A percentile compares a stretch with the other conserved stretches of the same genome.
phyloP scores from a whole-genome alignment of 2,329 filamentous ascomycete genomes.

The Anthostomella pinea region DNA sequence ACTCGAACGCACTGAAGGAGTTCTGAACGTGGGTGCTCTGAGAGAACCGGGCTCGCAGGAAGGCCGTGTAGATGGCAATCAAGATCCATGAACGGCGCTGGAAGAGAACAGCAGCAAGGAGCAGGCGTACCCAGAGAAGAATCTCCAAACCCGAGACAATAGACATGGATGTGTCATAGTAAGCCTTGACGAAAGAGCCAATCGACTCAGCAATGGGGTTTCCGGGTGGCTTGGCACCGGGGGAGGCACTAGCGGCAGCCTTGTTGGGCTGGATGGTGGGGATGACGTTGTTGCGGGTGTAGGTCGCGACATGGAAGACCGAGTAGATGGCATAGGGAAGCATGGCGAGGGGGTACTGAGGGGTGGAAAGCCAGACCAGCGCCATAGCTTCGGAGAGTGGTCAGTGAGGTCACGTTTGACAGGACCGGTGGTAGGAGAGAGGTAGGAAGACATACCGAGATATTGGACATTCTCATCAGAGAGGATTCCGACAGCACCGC shows the following conservation, averaged over 20 bases:
- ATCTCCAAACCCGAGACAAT: slow-evolving; percentile 89
- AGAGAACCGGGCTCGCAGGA: slow-evolving; percentile 84
- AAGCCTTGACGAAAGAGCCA: slow-evolving; percentile 92
- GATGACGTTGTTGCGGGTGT: slow-evolving; percentile 89
- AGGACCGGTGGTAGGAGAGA: slow-evolving; percentile 10
- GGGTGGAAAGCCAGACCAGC: slow-evolving; percentile 88
- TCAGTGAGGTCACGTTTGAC: neutral
- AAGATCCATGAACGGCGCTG: slow-evolving; percentile 89
- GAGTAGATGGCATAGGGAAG: slow-evolving; percentile 97
- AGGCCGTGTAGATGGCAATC: slow-evolving; percentile 79
- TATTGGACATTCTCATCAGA: slow-evolving; percentile 98
- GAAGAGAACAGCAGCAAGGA: slow-evolving; percentile 82
- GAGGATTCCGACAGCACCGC: slow-evolving; percentile 63
- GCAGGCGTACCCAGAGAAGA: slow-evolving; percentile 76
- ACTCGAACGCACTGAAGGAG: slow-evolving; percentile 68
- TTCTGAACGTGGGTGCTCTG: slow-evolving; percentile 93
- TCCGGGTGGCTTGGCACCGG: slow-evolving; percentile 53
- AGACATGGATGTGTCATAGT: slow-evolving; percentile 96
- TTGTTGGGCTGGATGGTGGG: slow-evolving; percentile 75
- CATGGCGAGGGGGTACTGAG: slow-evolving; percentile 85
- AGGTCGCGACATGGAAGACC: slow-evolving; percentile 96
- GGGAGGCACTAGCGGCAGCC: slow-evolving; percentile 53
- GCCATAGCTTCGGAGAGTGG: slow-evolving; percentile 64
- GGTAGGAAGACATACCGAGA: slow-evolving; percentile 62
- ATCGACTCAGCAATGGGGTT: slow-evolving; percentile 76